Evolutionary conservation across 176 grass and related monocot species (phyloP).

Genomic region (Metroxylon sagu): DNA sequence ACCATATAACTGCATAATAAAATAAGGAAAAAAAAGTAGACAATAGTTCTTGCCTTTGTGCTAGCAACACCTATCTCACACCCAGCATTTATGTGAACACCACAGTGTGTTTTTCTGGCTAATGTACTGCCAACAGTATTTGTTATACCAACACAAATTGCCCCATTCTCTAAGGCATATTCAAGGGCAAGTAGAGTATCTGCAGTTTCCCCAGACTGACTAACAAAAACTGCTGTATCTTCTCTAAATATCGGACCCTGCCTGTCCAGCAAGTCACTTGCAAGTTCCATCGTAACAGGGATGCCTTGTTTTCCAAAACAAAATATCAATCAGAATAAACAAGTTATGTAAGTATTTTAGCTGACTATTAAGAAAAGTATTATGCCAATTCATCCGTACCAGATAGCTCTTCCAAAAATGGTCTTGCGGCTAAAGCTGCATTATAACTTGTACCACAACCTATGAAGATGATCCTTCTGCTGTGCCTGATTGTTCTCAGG

Average conservation of each 20-base stretch:
- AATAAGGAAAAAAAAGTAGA: neutral
- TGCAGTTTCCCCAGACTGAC: slow-evolving; percentile 93
- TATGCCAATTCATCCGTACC: slow-evolving; percentile 32
- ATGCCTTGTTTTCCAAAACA: slow-evolving; percentile 36
- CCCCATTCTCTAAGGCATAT: slow-evolving; percentile 74
- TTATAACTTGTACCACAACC: slow-evolving; percentile 96
- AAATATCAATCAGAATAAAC: neutral
- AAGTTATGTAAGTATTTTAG: too few species aligned
- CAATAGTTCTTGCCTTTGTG: slow-evolving; percentile 50
- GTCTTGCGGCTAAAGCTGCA: slow-evolving; percentile 73
- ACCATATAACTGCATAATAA: neutral
- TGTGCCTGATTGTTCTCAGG: slow-evolving; percentile 72
- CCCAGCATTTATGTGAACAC: slow-evolving; percentile 92
- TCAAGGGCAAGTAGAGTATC: slow-evolving; percentile 92
- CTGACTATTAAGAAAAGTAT: neutral
- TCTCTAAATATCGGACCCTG: slow-evolving; percentile 81
- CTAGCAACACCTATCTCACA: slow-evolving; percentile 96
- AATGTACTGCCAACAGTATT: slow-evolving; percentile 90
- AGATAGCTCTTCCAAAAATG: slow-evolving; percentile 83
- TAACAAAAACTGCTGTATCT: slow-evolving; percentile 86
- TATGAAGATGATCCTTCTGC: slow-evolving; percentile 77
- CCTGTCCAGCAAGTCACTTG: slow-evolving; percentile 85
- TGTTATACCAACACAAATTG: slow-evolving; percentile 84
- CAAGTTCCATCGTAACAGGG: slow-evolving; percentile 84
- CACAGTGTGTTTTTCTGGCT: slow-evolving; percentile 93